These are phyloP conservation scores for Cercospora sp. DNA, from an alignment of 2,329 filamentous ascomycete genomes.

Conservation along the genomic window DNA sequence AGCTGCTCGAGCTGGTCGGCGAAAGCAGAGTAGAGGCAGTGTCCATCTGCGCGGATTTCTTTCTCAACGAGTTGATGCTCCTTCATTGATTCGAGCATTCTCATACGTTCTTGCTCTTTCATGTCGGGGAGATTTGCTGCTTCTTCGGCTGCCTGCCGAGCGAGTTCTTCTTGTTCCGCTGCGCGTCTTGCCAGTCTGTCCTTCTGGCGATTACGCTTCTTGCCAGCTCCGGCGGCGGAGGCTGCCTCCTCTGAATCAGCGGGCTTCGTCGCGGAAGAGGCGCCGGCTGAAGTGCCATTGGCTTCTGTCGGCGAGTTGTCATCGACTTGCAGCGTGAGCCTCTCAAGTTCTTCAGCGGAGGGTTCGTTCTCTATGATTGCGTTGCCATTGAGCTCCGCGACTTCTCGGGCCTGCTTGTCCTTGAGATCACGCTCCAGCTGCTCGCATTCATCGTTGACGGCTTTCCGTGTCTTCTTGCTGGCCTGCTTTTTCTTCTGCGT, in stretches of 20 bases:
- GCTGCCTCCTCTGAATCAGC: constrained; percentile 15
- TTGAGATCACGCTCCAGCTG: constrained; percentile 57
- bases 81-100: constrained; percentile 69
- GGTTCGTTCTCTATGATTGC: constrained; percentile 17
- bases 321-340: constrained; percentile 28
- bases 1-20: constrained; percentile 72
- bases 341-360: constrained; percentile 26
- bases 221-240: constrained; percentile 42
- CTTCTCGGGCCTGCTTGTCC: constrained; percentile 55
- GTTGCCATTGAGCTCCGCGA: constrained; percentile 48
- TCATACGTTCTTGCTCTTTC: constrained; percentile 66
- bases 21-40: constrained; percentile 90
- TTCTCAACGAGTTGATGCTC: constrained; percentile 68
- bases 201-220: constrained; percentile 88
- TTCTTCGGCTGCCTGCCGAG: constrained; percentile 70
- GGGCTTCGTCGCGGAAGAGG: neutral
- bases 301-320: constrained; percentile 14
- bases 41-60: constrained; percentile 84
- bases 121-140: constrained; percentile 73
- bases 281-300: neutral
- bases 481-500: constrained; percentile 97
- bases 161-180: constrained; percentile 74
- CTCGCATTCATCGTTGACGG: constrained; percentile 63
- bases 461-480: constrained; percentile 72
- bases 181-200: constrained; percentile 85